Conservation (phyloP, 2,329 filamentous ascomycete genomes). For the Exophiala aquamarina region DNA sequence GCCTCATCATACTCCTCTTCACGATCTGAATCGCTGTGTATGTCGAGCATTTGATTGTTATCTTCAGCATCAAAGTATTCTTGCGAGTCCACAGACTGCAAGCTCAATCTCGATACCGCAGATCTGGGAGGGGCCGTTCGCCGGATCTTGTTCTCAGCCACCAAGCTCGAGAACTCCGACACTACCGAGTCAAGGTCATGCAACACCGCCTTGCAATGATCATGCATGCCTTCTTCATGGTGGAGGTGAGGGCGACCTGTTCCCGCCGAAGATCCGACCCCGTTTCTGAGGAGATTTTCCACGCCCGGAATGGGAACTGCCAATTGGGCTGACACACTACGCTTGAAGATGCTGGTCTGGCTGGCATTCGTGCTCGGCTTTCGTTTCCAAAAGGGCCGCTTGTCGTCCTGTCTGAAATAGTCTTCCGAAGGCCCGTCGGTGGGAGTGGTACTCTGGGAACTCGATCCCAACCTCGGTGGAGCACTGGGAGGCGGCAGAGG, state of each 20-base stretch:
- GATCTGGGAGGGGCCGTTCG: slow-evolving; percentile 59
- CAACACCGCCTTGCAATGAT: slow-evolving; percentile 80
- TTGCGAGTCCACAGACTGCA: slow-evolving; percentile 78
- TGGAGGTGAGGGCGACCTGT: slow-evolving; percentile 5
- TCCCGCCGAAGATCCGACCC: slow-evolving; percentile 20
- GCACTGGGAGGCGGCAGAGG: slow-evolving; percentile 35
- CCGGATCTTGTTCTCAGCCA: slow-evolving; percentile 76
- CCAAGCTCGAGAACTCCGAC: slow-evolving; percentile 73
- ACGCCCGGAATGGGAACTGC: slow-evolving; percentile 46
- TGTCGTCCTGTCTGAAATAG: slow-evolving; percentile 50
- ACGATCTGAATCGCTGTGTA: slow-evolving; percentile 70
- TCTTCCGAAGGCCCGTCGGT: slow-evolving; percentile 38
- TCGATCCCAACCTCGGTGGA: slow-evolving; percentile 18
- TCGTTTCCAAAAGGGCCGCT: slow-evolving; percentile 85
- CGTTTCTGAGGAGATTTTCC: slow-evolving; percentile 25
- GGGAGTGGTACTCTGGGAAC: slow-evolving; percentile 20
- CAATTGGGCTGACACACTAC: slow-evolving; percentile 55
- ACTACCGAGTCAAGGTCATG: slow-evolving; percentile 82
- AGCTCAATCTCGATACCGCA: slow-evolving; percentile 62
- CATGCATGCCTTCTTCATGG: slow-evolving; percentile 69
- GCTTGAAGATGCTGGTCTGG: slow-evolving; percentile 44
- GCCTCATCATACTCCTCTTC: slow-evolving; percentile 52
- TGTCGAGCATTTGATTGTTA: slow-evolving; percentile 69
- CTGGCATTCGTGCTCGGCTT: slow-evolving; percentile 62
- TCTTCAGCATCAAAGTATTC: slow-evolving; percentile 94